Evolutionary conservation across 2,329 filamentous ascomycete species (phyloP), one percentile per base, ranked within the genome.

Genomic region (Epichloe glyceriae): DNA sequence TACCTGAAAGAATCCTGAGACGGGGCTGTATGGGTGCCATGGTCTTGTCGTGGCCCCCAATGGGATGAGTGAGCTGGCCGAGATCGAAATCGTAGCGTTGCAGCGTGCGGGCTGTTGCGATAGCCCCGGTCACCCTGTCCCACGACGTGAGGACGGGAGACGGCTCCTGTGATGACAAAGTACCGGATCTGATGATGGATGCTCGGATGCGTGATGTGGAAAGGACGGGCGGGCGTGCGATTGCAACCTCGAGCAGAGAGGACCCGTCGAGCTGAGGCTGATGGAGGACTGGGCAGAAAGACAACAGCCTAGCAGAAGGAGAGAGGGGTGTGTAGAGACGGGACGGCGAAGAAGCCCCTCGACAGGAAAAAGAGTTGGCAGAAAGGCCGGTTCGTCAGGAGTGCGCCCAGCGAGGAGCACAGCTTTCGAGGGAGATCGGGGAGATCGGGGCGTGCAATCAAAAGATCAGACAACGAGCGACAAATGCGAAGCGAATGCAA

Each of bases 1-100:
- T 69, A 80, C 77, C 77, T 74, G 75, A 78, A 64, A 79, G 71
- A 67, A 78, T 72, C 70, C 74, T 79, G 67, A 76, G 72, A 69
- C 76, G 75, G 68, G 77, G 75, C 66, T 76, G 70, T 65, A 73
- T 69, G 67, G 77, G 76, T 69, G 75, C 76, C 77, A 80, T 80
- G 67, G 67, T 73, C 66, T 66, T 37, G 62, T 58, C 55, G 53
- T 56, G 56, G 57, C 56, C 60, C 57, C 64, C 57, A 57, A 66
- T 59, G 54, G 52, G 64, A 63, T 60, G 63, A 64, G 64, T 55
- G 60, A 62, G 59, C 56, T 60, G 55, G 61, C 55, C 58, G 57
- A 64, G 61, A 61, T 61, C 56, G 59, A 61, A 59, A 56, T 56
- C 58, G 56, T 56, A 61, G 58, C 58, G 59, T 50, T 41, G 42